Conservation (phyloP, 805 yeast species). For the Ogataea pini region DNA sequence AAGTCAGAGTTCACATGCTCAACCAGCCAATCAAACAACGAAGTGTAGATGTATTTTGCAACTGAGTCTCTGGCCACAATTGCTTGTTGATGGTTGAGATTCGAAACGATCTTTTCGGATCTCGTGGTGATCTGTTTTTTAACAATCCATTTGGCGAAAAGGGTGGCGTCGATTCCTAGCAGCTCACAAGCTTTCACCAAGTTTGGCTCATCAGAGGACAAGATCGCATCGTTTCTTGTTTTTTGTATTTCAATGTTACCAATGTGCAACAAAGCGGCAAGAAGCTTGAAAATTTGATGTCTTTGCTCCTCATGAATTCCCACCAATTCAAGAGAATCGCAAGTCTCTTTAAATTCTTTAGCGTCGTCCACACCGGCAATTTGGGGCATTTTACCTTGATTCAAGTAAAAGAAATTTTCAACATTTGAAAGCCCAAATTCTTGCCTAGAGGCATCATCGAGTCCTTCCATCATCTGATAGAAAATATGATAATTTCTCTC, state of each 20-base stretch:
- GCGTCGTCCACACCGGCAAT: constrained; percentile 83
- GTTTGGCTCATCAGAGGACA: constrained; percentile 84
- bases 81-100: constrained; percentile 80
- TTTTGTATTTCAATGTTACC: constrained; percentile 90
- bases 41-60: constrained; percentile 89
- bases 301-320: constrained; percentile 68
- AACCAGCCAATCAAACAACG: constrained; percentile 94
- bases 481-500: constrained; percentile 96
- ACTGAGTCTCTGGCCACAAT: constrained; percentile 95
- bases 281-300: constrained; percentile 66
- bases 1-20: constrained; percentile 78
- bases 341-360: constrained; percentile 72
- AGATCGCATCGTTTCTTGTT: constrained; percentile 77
- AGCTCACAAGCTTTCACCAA: constrained; percentile 80
- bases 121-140: constrained; percentile 93
- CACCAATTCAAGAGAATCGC: constrained; percentile 73
- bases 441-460: constrained; percentile 53
- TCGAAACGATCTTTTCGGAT: constrained; percentile 86
- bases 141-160: constrained; percentile 86
- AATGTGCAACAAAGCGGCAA: constrained; percentile 87
- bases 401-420: constrained; percentile 74
- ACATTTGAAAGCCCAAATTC: constrained; percentile 63
- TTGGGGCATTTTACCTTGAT: constrained; percentile 77
- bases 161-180: constrained; percentile 71
- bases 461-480: constrained; percentile 83